phyloP scores from a whole-genome alignment of 2,329 filamentous ascomycete genomes.

The Aureobasidium sp. region DNA sequence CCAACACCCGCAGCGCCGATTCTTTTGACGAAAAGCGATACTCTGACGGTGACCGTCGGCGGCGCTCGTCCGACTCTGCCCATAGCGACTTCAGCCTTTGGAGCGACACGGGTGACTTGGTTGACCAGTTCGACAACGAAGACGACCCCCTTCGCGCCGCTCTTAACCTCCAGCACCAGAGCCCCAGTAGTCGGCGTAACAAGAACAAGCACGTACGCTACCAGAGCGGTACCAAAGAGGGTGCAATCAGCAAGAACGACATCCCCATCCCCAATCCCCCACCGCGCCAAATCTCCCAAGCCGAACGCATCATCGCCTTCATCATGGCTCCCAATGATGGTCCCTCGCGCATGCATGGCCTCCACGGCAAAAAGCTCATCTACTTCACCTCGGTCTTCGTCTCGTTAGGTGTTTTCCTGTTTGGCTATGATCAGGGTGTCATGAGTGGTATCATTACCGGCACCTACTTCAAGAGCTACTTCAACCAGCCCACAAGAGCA shows the following conservation, averaged over 20 bases:
- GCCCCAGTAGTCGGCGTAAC: slow-evolving; percentile 25
- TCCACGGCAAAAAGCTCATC: slow-evolving; percentile 90
- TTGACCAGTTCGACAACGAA: slow-evolving; percentile 77
- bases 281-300: slow-evolving; percentile 54
- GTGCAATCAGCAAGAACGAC: slow-evolving; percentile 47
- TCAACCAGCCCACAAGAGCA: slow-evolving; percentile 76
- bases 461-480: slow-evolving; percentile 82
- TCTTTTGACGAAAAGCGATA: slow-evolving; percentile 38
- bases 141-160: slow-evolving; percentile 64
- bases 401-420: slow-evolving; percentile 76
- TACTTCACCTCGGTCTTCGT: slow-evolving; percentile 94
- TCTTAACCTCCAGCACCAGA: slow-evolving; percentile 27
- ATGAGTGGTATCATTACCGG: slow-evolving; percentile 75
- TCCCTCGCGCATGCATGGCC: slow-evolving; percentile 69
- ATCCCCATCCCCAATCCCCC: slow-evolving; percentile 70
- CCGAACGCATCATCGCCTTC: slow-evolving; percentile 63
- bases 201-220: slow-evolving; percentile 56
- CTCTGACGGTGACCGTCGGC: slow-evolving; percentile 42
- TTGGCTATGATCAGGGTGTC: slow-evolving; percentile 84
- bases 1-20: slow-evolving; percentile 25
- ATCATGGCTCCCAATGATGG: slow-evolving; percentile 76
- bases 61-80: slow-evolving; percentile 48
- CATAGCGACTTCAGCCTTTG: slow-evolving; percentile 70
- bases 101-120: slow-evolving; percentile 92
- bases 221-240: slow-evolving; percentile 31